Conservation (phyloP, 805 yeast genomes). For the Candida dajiaensis region DNA sequence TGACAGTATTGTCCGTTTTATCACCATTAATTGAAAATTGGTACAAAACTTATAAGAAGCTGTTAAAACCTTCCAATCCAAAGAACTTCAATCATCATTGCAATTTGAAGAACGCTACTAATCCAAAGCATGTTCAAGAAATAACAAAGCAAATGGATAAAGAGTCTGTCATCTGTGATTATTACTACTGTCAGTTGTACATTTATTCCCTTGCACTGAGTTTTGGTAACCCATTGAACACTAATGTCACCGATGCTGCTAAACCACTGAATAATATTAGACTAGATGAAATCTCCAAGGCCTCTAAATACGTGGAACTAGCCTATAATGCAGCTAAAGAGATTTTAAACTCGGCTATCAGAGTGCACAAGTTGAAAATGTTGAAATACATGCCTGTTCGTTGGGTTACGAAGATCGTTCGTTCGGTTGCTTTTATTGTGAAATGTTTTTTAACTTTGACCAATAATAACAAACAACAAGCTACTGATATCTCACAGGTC, state of each 20-base stretch:
- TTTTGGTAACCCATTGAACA: constrained; percentile 33
- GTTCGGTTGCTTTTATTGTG: constrained; percentile 86
- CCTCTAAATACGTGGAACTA: constrained; percentile 71
- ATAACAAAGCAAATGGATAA: constrained; percentile 42
- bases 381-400: constrained; percentile 83
- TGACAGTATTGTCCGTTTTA: constrained; percentile 65
- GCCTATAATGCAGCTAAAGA: constrained; percentile 85
- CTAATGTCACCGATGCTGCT: constrained; percentile 12
- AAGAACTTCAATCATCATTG: constrained; percentile 31
- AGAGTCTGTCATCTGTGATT: constrained; percentile 76
- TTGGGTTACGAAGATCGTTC: constrained; percentile 81
- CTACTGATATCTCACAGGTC: constrained; percentile 14
- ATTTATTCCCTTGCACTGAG: constrained; percentile 75
- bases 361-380: constrained; percentile 60
- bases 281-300: constrained; percentile 63
- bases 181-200: constrained; percentile 76
- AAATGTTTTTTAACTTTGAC: constrained; percentile 73
- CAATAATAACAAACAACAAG: constrained; percentile 13
- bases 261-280: constrained; percentile 33
- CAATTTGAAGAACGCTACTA: constrained; percentile 19
- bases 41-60: constrained; percentile 56
- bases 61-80: constrained; percentile 45
- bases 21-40: constrained; percentile 76
- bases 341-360: constrained; percentile 60
- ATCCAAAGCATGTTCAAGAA: constrained; percentile 27